These are phyloP conservation scores for Harringtonia aguacate DNA, from an alignment of 2,329 filamentous ascomycete genomes.

Conservation along the genomic window DNA sequence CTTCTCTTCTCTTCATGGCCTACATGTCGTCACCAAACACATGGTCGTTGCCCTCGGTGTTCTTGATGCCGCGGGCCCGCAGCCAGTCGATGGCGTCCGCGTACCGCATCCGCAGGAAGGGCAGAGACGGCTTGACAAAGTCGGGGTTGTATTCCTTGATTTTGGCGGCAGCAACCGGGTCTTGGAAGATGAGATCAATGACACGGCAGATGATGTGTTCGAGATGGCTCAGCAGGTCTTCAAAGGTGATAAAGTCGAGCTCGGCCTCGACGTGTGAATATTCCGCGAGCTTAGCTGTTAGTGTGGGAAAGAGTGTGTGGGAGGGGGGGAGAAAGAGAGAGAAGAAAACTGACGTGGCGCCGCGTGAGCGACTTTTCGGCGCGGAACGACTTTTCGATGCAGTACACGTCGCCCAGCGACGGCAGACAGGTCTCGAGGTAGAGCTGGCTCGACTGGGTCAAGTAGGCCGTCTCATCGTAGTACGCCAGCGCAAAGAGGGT, in stretches of 20 bases:
- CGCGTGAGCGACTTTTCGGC: slow-evolving; percentile 93
- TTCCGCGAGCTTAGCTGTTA: too few species aligned
- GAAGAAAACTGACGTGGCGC: too few species aligned
- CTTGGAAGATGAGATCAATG: slow-evolving; percentile 63
- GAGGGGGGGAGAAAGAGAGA: too few species aligned
- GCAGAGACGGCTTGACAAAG: slow-evolving; percentile 70
- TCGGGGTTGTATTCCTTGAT: slow-evolving; percentile 85
- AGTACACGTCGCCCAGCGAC: slow-evolving; percentile 89
- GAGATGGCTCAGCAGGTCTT: slow-evolving; percentile 76
- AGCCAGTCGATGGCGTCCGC: slow-evolving; percentile 91
- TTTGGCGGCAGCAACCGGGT: slow-evolving; percentile 60
- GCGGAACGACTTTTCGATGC: slow-evolving; percentile 97
- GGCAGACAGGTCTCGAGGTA: slow-evolving; percentile 94
- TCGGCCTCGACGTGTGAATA: slow-evolving; percentile 97
- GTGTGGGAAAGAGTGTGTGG: too few species aligned
- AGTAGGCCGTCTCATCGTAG: slow-evolving; percentile 67
- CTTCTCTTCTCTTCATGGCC: too few species aligned
- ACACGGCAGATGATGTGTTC: slow-evolving; percentile 83
- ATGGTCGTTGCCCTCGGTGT: slow-evolving; percentile 87
- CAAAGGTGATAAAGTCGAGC: slow-evolving; percentile 89
- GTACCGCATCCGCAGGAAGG: slow-evolving; percentile 94
- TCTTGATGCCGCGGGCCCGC: slow-evolving; percentile 63
- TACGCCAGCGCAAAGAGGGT: slow-evolving; percentile 72
- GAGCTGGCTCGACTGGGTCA: slow-evolving; percentile 93
- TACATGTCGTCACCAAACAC: slow-evolving; percentile 96